A percentile compares a stretch with the other conserved stretches of the same genome.
phyloP scores from a whole-genome alignment of 345 rosid species.

The Citropsis articulata region DNA sequence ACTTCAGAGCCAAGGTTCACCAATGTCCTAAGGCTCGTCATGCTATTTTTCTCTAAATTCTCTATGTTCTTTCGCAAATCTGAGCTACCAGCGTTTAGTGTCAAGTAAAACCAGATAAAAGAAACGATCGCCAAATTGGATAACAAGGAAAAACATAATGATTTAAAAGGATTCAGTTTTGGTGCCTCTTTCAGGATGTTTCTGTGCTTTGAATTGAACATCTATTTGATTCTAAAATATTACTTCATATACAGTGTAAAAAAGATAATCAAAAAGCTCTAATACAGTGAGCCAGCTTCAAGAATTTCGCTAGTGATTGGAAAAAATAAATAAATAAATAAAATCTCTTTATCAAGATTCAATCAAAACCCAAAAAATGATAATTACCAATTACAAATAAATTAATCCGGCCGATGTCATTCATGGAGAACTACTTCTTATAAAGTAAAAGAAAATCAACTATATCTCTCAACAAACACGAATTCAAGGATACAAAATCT shows the following conservation, averaged over 20 bases:
- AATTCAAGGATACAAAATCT: conserved; percentile 74
- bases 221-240: neutral
- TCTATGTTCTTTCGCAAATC: conserved; percentile 73
- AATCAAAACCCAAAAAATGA: neutral
- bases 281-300: neutral
- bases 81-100: conserved; percentile 46
- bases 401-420: neutral
- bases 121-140: neutral
- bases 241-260: neutral
- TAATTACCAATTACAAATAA: neutral
- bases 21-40: conserved; percentile 80
- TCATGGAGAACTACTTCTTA: neutral
- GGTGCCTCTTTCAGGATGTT: neutral
- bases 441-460: neutral
- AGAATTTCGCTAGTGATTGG: neutral
- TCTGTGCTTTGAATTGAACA: neutral
- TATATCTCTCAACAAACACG: neutral
- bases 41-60: conserved; percentile 68
- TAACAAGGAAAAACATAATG: neutral
- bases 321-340: neutral
- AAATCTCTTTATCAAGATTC: neutral
- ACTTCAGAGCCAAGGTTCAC: conserved; percentile 98
- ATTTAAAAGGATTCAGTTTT: neutral
- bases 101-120: conserved; percentile 26
- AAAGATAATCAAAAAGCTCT: neutral